These are phyloP conservation scores for Torrubiella hemipterigena DNA, from an alignment of 2,329 filamentous ascomycete species.

Conservation along the genomic window DNA sequence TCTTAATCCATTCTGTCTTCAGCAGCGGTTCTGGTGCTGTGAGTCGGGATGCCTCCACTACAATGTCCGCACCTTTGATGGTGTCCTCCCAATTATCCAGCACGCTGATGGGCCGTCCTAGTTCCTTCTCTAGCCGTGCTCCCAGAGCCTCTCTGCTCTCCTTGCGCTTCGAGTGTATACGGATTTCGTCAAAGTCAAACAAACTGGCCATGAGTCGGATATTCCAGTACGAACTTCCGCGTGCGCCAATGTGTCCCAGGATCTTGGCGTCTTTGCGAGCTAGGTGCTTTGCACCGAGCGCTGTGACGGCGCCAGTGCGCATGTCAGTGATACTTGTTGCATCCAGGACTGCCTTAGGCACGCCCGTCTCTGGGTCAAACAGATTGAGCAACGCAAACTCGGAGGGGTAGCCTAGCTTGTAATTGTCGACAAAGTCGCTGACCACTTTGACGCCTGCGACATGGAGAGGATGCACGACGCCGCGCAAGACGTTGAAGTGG, in stretches of 20 bases:
- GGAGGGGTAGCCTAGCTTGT: conserved; percentile 1
- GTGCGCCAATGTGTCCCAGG: conserved; percentile 5
- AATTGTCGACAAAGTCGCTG: not conserved
- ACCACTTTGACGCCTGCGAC: not conserved
- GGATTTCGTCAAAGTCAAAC: conserved; percentile 5
- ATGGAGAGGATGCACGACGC: conserved; percentile 2
- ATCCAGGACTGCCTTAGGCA: conserved; percentile 4
- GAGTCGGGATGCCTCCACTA: conserved; percentile 5
- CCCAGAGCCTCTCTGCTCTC: conserved; percentile 4
- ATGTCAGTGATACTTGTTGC: conserved; percentile 6
- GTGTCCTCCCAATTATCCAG: conserved; percentile 6
- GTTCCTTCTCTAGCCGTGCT: conserved; percentile 4
- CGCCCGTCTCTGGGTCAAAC: conserved; percentile 5
- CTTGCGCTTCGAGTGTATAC: conserved; percentile 6
- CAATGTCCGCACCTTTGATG: conserved; percentile 3
- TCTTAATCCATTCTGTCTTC: conserved; percentile 3
- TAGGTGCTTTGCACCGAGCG: conserved; percentile 5
- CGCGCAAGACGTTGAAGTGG: not conserved
- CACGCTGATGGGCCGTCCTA: conserved; percentile 4
- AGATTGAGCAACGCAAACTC: conserved; percentile 5
- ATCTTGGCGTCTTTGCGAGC: conserved; percentile 5
- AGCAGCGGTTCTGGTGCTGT: conserved; percentile 4
- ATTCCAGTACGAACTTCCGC: conserved; percentile 6
- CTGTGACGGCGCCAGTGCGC: conserved; percentile 5
- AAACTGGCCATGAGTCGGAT: conserved; percentile 5